Conservation (phyloP, 2,329 filamentous ascomycete genomes). For the Thielaviopsis musarum region DNA sequence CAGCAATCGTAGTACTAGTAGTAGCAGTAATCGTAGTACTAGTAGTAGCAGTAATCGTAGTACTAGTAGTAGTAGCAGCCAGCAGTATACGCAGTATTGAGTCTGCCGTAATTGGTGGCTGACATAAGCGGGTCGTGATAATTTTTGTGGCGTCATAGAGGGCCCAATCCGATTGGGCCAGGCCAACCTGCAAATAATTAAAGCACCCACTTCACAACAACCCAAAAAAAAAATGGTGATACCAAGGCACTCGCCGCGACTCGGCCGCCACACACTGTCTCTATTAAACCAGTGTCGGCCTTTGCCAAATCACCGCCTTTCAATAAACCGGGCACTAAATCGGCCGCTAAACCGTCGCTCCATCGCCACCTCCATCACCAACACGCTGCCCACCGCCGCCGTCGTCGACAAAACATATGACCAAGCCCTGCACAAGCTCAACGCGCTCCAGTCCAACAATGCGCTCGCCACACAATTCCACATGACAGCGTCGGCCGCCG, state of each 20-base stretch:
- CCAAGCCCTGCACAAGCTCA: slow-evolving; percentile 57
- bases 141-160: slow-evolving; percentile 2
- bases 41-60: background rate
- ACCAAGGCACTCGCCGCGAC: background rate
- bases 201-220: background rate
- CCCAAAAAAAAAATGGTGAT: background rate
- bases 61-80: background rate
- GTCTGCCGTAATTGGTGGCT: slow-evolving; percentile 1
- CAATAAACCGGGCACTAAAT: too few relatives aligned
- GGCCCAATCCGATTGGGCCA: background rate
- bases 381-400: background rate
- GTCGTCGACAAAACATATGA: slow-evolving; percentile 27
- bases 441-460: slow-evolving; percentile 65
- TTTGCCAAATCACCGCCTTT: background rate
- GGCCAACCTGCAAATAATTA: too few relatives aligned
- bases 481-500: slow-evolving; percentile 15
- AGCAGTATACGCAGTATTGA: background rate
- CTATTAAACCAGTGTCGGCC: background rate
- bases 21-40: background rate
- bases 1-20: background rate
- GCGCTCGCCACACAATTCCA: slow-evolving; percentile 39
- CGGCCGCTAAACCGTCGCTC: background rate
- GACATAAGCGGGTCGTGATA: slow-evolving; percentile 7
- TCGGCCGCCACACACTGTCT: background rate
- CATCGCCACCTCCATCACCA: background rate